Evolutionary conservation across 805 yeast genomes (phyloP), one percentile per base, ranked within the genome.

Genomic region (Lipomyces starkeyi): DNA sequence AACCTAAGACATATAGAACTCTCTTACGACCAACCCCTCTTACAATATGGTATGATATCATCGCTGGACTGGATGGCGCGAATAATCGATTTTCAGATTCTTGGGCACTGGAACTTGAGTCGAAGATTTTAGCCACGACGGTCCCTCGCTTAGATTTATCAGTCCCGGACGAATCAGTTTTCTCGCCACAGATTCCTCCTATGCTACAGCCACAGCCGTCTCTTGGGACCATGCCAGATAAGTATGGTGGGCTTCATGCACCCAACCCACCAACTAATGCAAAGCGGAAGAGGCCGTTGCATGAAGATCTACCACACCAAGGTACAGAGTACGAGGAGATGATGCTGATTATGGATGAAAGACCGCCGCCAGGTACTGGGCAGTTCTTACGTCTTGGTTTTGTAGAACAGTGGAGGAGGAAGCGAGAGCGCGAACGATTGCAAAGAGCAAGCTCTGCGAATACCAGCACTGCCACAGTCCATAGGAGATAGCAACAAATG

Each of bases 371-470:
- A 7, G 76, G 81, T 0, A 75, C 83, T 29, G 82, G 82, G 58
- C 97, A 93, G 78, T 95, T 95, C 78, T 86, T 91, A 83, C 86
- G 98, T 71, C 81, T 94, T 62, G 84, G 97, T 71, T 92, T 93
- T 74, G 90, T 94, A 67, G 98, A 94, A 77, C 95, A 90, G 78
- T 87, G 91, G 80, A 83, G 97, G 64, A 83, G 90, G 59, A 86
- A 90, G 76, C 85, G 86, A 74, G 89, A 86, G 66, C 81, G 85
- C 69, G 76, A 69, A 32, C 60, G 66, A 27, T 40, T 43, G 52
- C 70, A 66, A 54, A 61, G 52, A n/a, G 34, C 54, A 25, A 56
- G 40, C 20, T 59, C 61, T 14, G 53, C 57, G 35, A 53, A 43
- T 17, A 34, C 11, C n/a, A 35, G 58, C 14, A 47, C 55, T 29